Evolutionary conservation across 2,329 filamentous ascomycete genomes (phyloP).

Genomic region (Fusarium sp.): DNA sequence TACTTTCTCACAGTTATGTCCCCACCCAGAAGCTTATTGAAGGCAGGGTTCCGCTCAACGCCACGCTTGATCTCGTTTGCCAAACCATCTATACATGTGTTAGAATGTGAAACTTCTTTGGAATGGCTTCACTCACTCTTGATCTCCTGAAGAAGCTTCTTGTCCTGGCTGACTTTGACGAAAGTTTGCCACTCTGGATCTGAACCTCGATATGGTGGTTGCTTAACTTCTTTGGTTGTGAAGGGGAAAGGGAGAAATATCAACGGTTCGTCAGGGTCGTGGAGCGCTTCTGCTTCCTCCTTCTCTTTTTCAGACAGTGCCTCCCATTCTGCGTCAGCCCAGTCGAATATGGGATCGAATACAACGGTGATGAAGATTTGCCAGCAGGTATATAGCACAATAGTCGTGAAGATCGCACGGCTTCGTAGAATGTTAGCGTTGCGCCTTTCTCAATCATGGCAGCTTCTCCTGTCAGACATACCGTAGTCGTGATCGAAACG

Average conservation of each 20-base stretch:
- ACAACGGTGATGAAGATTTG: slow-evolving; percentile 60
- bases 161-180: slow-evolving; percentile 67
- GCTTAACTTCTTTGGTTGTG: slow-evolving; percentile 62
- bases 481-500: slow-evolving; percentile 46
- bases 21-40: slow-evolving; percentile 60
- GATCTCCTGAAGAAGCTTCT: slow-evolving; percentile 59
- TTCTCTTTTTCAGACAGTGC: slow-evolving; percentile 59
- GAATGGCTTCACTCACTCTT: slow-evolving; percentile 53
- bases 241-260: slow-evolving; percentile 73
- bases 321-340: slow-evolving; percentile 57
- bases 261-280: slow-evolving; percentile 58
- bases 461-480: slow-evolving; percentile 29
- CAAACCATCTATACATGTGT: slow-evolving; percentile 45
- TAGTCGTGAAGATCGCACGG: slow-evolving; percentile 47
- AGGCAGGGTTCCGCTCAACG: slow-evolving; percentile 55
- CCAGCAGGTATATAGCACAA: slow-evolving; percentile 54
- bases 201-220: slow-evolving; percentile 63
- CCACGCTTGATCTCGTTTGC: slow-evolving; percentile 51
- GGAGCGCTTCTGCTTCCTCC: slow-evolving; percentile 54
- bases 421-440: slow-evolving; percentile 37
- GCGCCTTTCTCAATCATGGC: background rate
- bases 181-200: slow-evolving; percentile 75
- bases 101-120: slow-evolving; percentile 12
- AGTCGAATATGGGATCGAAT: slow-evolving; percentile 58
- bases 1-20: slow-evolving; percentile 61